Base-by-base conservation (phyloP, 257 asterid genomes). In the Oldenlandia corymbosa region DNA sequence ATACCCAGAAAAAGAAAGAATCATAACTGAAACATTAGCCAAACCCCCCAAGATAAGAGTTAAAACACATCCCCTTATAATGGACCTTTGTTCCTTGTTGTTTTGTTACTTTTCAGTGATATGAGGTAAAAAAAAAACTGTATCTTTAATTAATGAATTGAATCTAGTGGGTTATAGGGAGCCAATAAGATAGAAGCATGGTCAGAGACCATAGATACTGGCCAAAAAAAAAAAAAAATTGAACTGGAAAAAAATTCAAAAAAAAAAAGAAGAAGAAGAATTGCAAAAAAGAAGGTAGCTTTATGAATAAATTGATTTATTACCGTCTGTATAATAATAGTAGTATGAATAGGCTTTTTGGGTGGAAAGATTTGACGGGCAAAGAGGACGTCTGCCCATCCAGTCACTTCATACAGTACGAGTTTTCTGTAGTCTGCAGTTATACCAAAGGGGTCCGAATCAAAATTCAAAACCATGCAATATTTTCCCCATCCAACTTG, bases 391-490 rank as follows among this genome's bases (percentile, higher is more conserved):
- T 71, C 82, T 76, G 82, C 69, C 75, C 77, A 71, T 85, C 68
- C 78, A 76, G 81, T 83, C 92, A 82, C 80, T 75, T 82, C 88
- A 74, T 76, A 76, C 82, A 76, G 72, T 68, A 64, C 83, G 64
- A 67, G 36, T 30, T 53, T n/a, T 67, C 56, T 21, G 56, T 58
- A n/a, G 50, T 34, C 59, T 41, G 42, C 62, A 48, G 14, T 18
- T 42, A 52, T 34, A 21, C 56, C 56, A 3, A 42, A 64, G 5
- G 60, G 47, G 30, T 21, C 61, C 50, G 36, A 48, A 31, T 56
- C 58, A 47, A 51, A n/a, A 23, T 67, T 72, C 58, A 45, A 60
- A 18, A 64, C 43, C 53, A 60, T 34, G 56, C 30, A 11, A 24
- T 17, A 5, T 48, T 17, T 18, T 13, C 21, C 32, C 12, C 21